phyloP scores from a whole-genome alignment of 345 rosid genomes.

The Sisymbrium irio region DNA sequence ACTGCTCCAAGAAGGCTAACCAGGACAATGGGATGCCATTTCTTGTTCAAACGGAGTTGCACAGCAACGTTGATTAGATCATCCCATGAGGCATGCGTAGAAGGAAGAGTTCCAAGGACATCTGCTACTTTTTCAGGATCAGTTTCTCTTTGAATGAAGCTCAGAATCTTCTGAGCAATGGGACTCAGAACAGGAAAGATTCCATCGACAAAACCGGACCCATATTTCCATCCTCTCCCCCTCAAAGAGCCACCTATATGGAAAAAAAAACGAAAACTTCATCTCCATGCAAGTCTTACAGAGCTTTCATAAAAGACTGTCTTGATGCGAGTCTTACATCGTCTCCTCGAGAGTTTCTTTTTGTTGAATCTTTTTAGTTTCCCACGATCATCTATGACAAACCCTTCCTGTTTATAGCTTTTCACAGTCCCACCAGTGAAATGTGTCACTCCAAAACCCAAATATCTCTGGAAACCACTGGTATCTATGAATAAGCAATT shows the following conservation, averaged over 20 bases:
- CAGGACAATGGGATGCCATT: slow-evolving; percentile 68
- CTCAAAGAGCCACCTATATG: slow-evolving; percentile 78
- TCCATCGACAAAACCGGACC: slow-evolving; percentile 94
- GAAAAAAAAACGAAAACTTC: background rate
- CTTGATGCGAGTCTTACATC: slow-evolving; percentile 41
- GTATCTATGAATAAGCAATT: slow-evolving; percentile 37
- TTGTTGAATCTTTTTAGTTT: slow-evolving; percentile 55
- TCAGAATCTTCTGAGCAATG: slow-evolving; percentile 63
- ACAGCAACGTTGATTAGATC: slow-evolving; percentile 77
- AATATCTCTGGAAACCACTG: slow-evolving; percentile 26
- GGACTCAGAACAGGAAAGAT: slow-evolving; percentile 87
- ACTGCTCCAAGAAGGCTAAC: slow-evolving; percentile 34
- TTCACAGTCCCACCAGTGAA: slow-evolving; percentile 36
- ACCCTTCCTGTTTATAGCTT: slow-evolving; percentile 48
- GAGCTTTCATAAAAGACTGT: background rate
- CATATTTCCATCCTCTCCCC: slow-evolving; percentile 93
- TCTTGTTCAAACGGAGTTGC: slow-evolving; percentile 76
- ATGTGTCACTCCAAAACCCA: slow-evolving; percentile 35
- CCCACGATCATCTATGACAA: slow-evolving; percentile 67
- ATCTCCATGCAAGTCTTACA: background rate
- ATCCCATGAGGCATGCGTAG: slow-evolving; percentile 79
- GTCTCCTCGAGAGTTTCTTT: slow-evolving; percentile 71
- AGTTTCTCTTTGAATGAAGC: slow-evolving; percentile 48
- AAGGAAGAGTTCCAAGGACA: slow-evolving; percentile 61
- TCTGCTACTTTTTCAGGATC: slow-evolving; percentile 46